phyloP scores from a whole-genome alignment of 108 stramenopile species.

The Pseudonitzschia multiseries region DNA sequence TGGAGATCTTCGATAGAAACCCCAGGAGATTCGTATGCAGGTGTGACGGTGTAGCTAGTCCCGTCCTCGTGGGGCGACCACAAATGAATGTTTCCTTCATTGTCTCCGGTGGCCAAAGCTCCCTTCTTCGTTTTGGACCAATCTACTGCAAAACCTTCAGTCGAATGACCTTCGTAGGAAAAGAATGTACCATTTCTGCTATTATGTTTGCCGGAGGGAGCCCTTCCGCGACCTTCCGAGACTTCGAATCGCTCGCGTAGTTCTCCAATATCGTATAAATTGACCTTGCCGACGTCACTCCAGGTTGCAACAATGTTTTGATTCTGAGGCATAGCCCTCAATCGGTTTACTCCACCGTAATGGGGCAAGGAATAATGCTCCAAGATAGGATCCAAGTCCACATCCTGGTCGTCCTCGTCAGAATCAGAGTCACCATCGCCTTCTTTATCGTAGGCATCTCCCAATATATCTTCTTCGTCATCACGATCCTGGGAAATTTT shows the following conservation, averaged over 20 bases:
- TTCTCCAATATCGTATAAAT: slow-evolving; percentile 82
- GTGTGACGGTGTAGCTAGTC: slow-evolving; percentile 44
- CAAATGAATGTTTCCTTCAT: slow-evolving; percentile 81
- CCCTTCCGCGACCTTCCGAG: slow-evolving; percentile 43
- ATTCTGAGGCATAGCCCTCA: slow-evolving; percentile 91
- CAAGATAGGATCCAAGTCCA: slow-evolving; percentile 86
- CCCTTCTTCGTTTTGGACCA: slow-evolving; percentile 82
- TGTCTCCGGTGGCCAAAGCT: slow-evolving; percentile 88
- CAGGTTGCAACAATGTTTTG: slow-evolving; percentile 89
- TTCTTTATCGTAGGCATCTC: slow-evolving; percentile 80
- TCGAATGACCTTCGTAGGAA: slow-evolving; percentile 69
- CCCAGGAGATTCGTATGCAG: slow-evolving; percentile 45
- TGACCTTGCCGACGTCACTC: slow-evolving; percentile 87
- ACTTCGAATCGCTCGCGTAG: slow-evolving; percentile 56
- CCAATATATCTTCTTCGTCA: slow-evolving; percentile 69
- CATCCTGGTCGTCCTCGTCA: slow-evolving; percentile 77
- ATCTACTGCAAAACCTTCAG: slow-evolving; percentile 94
- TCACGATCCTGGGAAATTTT: slow-evolving; percentile 72
- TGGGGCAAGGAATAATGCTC: slow-evolving; percentile 82
- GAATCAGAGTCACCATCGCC: slow-evolving; percentile 56
- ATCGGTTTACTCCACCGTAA: slow-evolving; percentile 93
- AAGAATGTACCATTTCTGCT: slow-evolving; percentile 66
- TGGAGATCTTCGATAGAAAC: slow-evolving; percentile 93
- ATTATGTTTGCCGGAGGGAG: slow-evolving; percentile 3
- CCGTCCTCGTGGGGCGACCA: slow-evolving; percentile 59